Evolutionary conservation across 176 grass and related monocot genomes (phyloP).

Genomic region (Eleusine coracana): DNA sequence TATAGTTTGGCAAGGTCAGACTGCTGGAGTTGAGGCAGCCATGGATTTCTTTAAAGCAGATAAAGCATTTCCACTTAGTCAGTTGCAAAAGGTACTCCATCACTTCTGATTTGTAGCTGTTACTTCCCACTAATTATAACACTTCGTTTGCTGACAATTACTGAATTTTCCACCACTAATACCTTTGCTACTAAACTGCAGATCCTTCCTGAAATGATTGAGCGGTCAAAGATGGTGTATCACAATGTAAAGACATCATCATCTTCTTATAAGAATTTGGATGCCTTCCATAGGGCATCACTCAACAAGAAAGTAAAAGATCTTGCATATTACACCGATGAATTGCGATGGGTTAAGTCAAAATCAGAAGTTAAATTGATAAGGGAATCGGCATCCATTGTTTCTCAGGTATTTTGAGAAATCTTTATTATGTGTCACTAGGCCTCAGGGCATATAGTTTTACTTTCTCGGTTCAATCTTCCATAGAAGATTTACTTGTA

Average conservation of each 20-base stretch:
- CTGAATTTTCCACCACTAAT: conserved; percentile 25
- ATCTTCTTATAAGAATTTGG: conserved; percentile 71
- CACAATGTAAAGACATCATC: conserved; percentile 74
- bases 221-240: conserved; percentile 63
- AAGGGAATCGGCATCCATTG: conserved; percentile 89
- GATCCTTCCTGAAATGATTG: conserved; percentile 82
- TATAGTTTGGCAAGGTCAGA: conserved; percentile 84
- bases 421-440: conserved; percentile 2
- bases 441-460: background rate
- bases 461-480: conserved; percentile 24
- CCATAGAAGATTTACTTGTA: conserved; percentile 22
- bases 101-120: conserved; percentile 9
- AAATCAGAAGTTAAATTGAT: conserved; percentile 78
- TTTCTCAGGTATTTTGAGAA: conserved; percentile 70
- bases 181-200: conserved; percentile 39
- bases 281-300: conserved; percentile 69
- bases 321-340: conserved; percentile 66
- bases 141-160: conserved; percentile 26
- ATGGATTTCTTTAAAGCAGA: conserved; percentile 88
- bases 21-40: conserved; percentile 85
- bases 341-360: conserved; percentile 90
- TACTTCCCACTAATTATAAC: background rate
- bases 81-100: conserved; percentile 59
- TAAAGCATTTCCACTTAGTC: conserved; percentile 77
- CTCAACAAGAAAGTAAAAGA: conserved; percentile 73